phyloP scores from a whole-genome alignment of 2,329 filamentous ascomycete species.

The Calonectria crousiana region DNA sequence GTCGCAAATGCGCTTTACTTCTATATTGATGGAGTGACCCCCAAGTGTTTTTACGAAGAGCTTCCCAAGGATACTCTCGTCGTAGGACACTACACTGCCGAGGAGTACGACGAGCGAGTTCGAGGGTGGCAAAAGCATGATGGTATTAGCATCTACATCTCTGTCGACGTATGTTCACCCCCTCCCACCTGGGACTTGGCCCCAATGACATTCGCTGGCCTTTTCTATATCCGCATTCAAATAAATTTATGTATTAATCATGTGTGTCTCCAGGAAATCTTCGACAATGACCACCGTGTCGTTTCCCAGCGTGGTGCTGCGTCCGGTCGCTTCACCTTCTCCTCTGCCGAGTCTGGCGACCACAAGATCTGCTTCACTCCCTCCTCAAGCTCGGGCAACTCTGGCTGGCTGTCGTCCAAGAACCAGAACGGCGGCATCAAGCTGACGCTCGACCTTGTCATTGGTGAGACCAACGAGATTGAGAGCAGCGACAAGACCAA shows the following conservation, averaged over 20 bases:
- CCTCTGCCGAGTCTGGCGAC: slow-evolving; percentile 91
- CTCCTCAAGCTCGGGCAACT: slow-evolving; percentile 75
- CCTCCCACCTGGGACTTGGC: background rate
- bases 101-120: slow-evolving; percentile 82
- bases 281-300: slow-evolving; percentile 97
- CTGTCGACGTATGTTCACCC: slow-evolving; percentile 77
- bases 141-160: slow-evolving; percentile 86
- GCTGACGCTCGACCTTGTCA: slow-evolving; percentile 88
- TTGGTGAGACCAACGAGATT: slow-evolving; percentile 94
- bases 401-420: slow-evolving; percentile 78
- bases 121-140: slow-evolving; percentile 79
- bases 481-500: slow-evolving; percentile 95
- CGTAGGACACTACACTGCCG: slow-evolving; percentile 89
- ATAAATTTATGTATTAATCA: slow-evolving; percentile 15
- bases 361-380: slow-evolving; percentile 96
- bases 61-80: slow-evolving; percentile 97
- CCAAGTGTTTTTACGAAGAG: slow-evolving; percentile 99
- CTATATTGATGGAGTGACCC: slow-evolving; percentile 86
- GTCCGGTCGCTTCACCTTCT: slow-evolving; percentile 93
- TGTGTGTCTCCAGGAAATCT: slow-evolving; percentile 76
- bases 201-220: background rate
- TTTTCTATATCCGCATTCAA: background rate
- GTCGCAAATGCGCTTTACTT: slow-evolving; percentile 90
- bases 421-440: slow-evolving; percentile 81
- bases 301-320: slow-evolving; percentile 84